Base-by-base conservation (phyloP, 2,329 filamentous ascomycete species). In the Metarhizium robertsii region DNA sequence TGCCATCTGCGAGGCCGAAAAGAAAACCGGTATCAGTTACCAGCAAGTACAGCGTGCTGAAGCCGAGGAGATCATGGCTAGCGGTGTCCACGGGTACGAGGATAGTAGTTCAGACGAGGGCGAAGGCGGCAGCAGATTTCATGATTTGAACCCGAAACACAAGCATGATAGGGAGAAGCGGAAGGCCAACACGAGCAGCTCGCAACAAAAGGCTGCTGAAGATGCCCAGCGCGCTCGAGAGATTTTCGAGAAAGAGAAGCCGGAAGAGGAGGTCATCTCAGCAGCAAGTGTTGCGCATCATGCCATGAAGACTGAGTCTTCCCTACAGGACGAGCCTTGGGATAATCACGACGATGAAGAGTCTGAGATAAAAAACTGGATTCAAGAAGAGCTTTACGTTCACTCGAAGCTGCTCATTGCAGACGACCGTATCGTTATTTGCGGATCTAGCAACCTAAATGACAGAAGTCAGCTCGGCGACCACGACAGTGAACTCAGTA, bases 331-430 rank as follows among this genome's bases (percentile, higher is more conserved):
- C 10, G 89, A 95, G 69, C 65, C 73, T 1, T 96, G 90, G 88
- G 86, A 92, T 16, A 87, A 48, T 20, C 45, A 88, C 16, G 75
- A 78, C 0, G 73, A 87, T 3, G 74, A 83, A 0, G 81, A 92
- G 61, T 81, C 82, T 1, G 94, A 97, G 69, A 87, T 91, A 56
- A 80, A 87, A 54, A 90, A 95, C 67, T 95, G 94, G 76, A 86
- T 97, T 57, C 92, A 96, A 67, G 94, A 99, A 68, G 92, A 99
- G 70, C 80, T 97, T 2, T 99, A 99, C 68, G 86, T 97, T 50
- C 94, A 99, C 69, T 88, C 85, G 32, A 99, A 97, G 73, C 79
- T 96, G 40, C 79, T 94, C 61, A 92, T 96, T 61, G 87, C 87
- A 1, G 92, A 97, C 66, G 92, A 97, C 69, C 84, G 85, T 54